Conservation (phyloP, 371 early-diverging fungal species). For the Mortierella sp. region DNA sequence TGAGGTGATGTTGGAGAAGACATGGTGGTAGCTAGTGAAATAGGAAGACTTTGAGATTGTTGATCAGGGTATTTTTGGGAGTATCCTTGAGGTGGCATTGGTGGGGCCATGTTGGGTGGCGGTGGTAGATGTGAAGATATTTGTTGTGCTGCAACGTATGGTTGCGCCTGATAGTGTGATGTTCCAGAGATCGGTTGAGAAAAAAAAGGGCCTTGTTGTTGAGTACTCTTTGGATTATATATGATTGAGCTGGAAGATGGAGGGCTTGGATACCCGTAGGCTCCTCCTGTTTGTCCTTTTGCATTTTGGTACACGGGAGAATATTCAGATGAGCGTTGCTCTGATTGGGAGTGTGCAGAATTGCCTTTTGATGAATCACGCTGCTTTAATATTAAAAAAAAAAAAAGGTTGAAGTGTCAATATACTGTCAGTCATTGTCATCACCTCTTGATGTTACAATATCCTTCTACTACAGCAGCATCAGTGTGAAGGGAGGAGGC, state of each 20-base stretch:
- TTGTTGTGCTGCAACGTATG: neutral
- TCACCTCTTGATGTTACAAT: neutral
- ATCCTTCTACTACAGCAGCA: neutral
- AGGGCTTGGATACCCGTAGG: slow-evolving; percentile 32
- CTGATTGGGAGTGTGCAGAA: slow-evolving; percentile 8
- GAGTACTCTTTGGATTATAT: slow-evolving; percentile 8
- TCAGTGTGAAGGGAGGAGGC: neutral
- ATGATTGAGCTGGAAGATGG: slow-evolving; percentile 16
- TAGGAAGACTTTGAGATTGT: neutral
- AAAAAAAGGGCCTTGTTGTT: neutral
- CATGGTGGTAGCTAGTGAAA: no score
- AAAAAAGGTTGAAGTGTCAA: no score
- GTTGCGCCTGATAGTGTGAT: neutral
- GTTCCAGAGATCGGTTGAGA: neutral
- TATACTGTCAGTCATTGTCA: no score
- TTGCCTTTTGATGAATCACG: slow-evolving; percentile 26
- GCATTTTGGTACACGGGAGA: slow-evolving; percentile 19
- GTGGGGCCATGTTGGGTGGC: neutral
- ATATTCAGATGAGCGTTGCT: slow-evolving; percentile 11
- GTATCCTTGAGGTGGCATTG: neutral
- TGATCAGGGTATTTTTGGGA: neutral
- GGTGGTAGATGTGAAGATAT: neutral
- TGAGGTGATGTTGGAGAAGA: neutral
- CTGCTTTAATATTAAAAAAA: slow-evolving; percentile 6
- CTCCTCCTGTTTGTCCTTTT: slow-evolving; percentile 3